Base-by-base conservation (phyloP, 768 basidiomycete genomes). In the Lactarius quietus region DNA sequence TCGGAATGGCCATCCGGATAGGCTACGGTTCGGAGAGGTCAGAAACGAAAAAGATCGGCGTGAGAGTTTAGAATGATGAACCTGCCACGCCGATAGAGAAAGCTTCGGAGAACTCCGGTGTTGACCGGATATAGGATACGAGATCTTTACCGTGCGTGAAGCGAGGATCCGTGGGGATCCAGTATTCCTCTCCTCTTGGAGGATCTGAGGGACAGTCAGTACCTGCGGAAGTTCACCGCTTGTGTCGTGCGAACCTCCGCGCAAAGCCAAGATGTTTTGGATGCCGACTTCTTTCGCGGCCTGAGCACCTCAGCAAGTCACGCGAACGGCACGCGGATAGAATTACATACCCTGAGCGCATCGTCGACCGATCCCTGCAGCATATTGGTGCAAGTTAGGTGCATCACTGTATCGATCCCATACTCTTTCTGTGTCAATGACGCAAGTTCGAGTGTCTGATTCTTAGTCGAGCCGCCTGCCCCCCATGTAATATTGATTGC, bases 311-410 rank as follows among this genome's bases (percentile, higher is more conserved):
- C 10, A 48, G 26, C 48, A 26, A 48, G 36, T 33, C 33, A 43
- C 35, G 23, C 29, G 68, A 51, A 53, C 43, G 45, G 29, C 31
- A 62, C 36, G 53, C 64, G 55, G 14, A 64, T 63, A 57, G 61
- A 54, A 66, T 64, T 7, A 74, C 83, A 65, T 71, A 97, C 96
- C 77, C 84, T 83, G 54, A 99, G 77, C n/a, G 89, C 87, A 57
- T 86, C 84, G 72, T 97, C 92, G 6, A 99, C 86, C 74, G 89
- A 86, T 26, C 93, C 92, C 70, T 88, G 81, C 71, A 90, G 85
- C 90, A 98, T 95, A 76, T 98, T 97, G 36, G 97, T 98, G 79
- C 96, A 98, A 8, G 96, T 98, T 69, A 99, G 75, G 78, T 99
- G 97, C 74, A 99, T 80, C 66, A 97, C 84, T 1, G 93, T 95